Conservation (phyloP, 305 asterid species). For the Fraxinus platypoda region DNA sequence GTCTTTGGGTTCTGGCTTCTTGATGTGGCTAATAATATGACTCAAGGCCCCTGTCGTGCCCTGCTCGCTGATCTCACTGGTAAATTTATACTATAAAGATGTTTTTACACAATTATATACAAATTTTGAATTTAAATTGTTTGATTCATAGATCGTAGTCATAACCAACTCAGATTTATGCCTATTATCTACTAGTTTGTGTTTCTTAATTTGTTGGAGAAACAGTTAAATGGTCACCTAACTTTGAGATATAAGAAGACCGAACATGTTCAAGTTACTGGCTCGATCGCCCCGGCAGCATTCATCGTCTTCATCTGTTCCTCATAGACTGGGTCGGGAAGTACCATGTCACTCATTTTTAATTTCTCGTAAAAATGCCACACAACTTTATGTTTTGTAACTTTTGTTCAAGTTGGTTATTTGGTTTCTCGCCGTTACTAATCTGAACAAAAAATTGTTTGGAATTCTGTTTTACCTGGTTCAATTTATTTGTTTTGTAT, state of each 20-base stretch:
- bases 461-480: background rate
- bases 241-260: background rate
- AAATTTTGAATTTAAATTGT: background rate
- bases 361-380: background rate
- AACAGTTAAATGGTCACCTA: background rate
- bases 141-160: background rate
- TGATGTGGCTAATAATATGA: constrained; percentile 80
- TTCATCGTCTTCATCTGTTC: background rate
- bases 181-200: background rate
- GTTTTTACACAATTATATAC: background rate
- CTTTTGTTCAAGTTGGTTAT: background rate
- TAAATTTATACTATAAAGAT: constrained; percentile 16
- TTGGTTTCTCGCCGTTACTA: background rate
- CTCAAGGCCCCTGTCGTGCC: constrained; percentile 88
- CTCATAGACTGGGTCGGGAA: background rate
- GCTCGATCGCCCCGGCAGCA: background rate
- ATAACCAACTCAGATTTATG: background rate
- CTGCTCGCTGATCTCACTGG: constrained; percentile 88
- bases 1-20: constrained; percentile 81
- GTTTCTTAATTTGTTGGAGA: background rate
- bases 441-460: background rate
- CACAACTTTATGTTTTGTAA: background rate
- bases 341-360: background rate
- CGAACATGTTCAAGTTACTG: background rate
- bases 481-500: background rate